Evolutionary conservation across 2,329 filamentous ascomycete genomes (phyloP).

Genomic region (Scedosporium apiospermum): DNA sequence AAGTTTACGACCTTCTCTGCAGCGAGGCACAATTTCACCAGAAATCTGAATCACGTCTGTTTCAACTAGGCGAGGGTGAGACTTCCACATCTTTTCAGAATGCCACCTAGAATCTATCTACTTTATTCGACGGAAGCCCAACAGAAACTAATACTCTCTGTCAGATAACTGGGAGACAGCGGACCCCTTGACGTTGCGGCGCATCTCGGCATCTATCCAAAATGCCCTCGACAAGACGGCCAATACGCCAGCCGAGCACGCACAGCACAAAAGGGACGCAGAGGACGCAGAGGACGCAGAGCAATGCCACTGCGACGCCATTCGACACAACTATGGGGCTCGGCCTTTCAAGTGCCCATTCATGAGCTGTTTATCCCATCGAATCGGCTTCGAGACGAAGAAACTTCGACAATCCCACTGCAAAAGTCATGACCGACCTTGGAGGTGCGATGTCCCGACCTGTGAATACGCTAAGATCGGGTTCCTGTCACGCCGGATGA

Average conservation of each 20-base stretch:
- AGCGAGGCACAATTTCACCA: no score
- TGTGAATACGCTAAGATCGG: constrained; percentile 14
- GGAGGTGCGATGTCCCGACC: constrained; percentile 13
- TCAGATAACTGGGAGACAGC: background rate
- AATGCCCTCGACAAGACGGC: background rate
- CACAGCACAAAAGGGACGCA: background rate
- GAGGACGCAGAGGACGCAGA: background rate
- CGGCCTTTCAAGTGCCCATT: background rate
- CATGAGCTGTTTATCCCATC: background rate
- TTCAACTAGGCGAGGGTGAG: no score
- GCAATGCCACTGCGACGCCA: background rate
- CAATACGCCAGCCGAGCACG: background rate
- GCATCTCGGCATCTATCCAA: background rate
- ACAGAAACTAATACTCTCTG: background rate
- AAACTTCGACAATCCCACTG: background rate
- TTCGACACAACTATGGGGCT: background rate
- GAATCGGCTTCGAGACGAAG: background rate
- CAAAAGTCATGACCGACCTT: constrained; percentile 9
- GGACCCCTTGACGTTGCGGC: background rate
- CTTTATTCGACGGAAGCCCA: background rate
- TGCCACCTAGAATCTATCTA: no score
- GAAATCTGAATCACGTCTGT: no score
- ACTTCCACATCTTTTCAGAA: no score
- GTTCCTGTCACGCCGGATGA: constrained; percentile 15
- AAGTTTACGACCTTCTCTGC: no score